phyloP scores from a whole-genome alignment of 768 basidiomycete species.

The Lentinula sp. region DNA sequence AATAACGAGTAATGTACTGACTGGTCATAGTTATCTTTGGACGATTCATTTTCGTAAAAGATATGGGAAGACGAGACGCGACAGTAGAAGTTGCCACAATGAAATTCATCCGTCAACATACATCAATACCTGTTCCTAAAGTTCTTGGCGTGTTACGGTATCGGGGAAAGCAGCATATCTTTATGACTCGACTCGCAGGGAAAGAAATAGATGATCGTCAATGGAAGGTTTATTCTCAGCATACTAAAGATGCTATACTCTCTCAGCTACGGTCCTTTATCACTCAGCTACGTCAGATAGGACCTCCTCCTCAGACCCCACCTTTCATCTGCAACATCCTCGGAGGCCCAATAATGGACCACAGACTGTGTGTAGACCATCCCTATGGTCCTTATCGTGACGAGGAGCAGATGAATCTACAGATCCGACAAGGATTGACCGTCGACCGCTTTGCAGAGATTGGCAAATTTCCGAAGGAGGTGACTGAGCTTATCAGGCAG shows the following conservation, averaged over 20 bases:
- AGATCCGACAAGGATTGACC: not conserved
- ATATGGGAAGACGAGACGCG: not conserved
- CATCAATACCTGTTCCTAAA: slow-evolving; percentile 4
- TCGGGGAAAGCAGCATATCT: not conserved
- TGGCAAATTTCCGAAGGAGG: not conserved
- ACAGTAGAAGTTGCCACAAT: slow-evolving; percentile 4
- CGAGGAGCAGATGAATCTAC: slow-evolving; percentile 7
- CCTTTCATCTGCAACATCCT: not conserved
- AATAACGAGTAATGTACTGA: not conserved
- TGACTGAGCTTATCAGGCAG: not conserved
- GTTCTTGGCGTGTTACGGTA: not conserved
- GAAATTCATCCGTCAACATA: slow-evolving; percentile 3
- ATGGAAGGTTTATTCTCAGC: not conserved
- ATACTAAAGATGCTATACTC: not conserved
- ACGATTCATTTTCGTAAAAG: slow-evolving; percentile 3
- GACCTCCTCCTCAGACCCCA: not conserved
- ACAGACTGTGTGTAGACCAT: not conserved
- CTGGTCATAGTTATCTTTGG: not conserved
- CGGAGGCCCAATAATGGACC: slow-evolving; percentile 5
- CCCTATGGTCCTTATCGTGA: slow-evolving; percentile 6
- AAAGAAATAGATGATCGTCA: not conserved
- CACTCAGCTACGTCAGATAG: not conserved
- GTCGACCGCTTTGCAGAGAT: not conserved
- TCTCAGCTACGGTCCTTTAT: not conserved
- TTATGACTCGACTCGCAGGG: slow-evolving; percentile 5